These are phyloP conservation scores for Paracorniculantispora psalliotae DNA, from an alignment of 2,329 filamentous ascomycete species.

Conservation along the genomic window DNA sequence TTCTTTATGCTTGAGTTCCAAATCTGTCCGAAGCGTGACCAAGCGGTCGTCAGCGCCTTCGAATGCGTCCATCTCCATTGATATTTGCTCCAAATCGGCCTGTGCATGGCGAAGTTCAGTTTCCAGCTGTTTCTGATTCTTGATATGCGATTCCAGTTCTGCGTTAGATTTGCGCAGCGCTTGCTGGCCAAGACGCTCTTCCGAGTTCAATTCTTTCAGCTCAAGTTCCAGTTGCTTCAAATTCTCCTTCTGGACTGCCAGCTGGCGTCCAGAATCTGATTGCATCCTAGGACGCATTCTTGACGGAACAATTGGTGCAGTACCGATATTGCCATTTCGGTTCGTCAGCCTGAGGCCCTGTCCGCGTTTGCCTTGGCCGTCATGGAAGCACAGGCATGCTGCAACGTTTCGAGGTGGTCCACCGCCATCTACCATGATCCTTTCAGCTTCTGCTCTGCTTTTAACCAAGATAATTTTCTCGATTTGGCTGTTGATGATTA, in stretches of 20 bases:
- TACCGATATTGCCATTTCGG: slow-evolving; percentile 37
- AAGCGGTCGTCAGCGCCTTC: slow-evolving; percentile 65
- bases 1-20: slow-evolving; percentile 50
- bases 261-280: slow-evolving; percentile 65
- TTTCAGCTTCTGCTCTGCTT: slow-evolving; percentile 59
- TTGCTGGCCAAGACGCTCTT: slow-evolving; percentile 42
- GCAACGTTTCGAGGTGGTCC: slow-evolving; percentile 63
- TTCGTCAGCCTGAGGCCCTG: slow-evolving; percentile 55
- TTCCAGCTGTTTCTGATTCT: slow-evolving; percentile 37
- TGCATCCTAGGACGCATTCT: slow-evolving; percentile 66
- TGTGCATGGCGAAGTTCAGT: slow-evolving; percentile 54
- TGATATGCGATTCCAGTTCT: slow-evolving; percentile 39
- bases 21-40: slow-evolving; percentile 50
- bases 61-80: slow-evolving; percentile 58
- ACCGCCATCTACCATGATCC: slow-evolving; percentile 60
- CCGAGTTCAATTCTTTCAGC: slow-evolving; percentile 45
- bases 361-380: slow-evolving; percentile 47
- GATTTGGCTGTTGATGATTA: slow-evolving; percentile 77
- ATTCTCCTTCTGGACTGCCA: slow-evolving; percentile 47
- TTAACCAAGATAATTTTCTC: slow-evolving; percentile 81
- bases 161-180: slow-evolving; percentile 45
- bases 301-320: slow-evolving; percentile 41
- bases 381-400: slow-evolving; percentile 65
- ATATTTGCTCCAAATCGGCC: slow-evolving; percentile 47
- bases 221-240: slow-evolving; percentile 52